Conservation (phyloP, 495 filamentous ascomycete genomes). For the Emericellopsis terricola region DNA sequence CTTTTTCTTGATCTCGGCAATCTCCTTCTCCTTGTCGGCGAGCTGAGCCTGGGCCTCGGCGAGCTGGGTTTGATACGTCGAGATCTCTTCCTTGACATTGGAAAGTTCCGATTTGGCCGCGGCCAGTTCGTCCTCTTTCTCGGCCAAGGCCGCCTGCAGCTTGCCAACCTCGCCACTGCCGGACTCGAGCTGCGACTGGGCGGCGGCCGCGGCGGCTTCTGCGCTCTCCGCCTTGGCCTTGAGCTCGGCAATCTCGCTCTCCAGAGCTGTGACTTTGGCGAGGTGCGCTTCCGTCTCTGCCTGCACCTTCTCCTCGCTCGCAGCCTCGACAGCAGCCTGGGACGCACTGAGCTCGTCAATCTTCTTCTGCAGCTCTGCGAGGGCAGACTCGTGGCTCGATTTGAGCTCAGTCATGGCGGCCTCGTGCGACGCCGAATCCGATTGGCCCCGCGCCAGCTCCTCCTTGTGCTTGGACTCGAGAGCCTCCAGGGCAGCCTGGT, state of each 20-base stretch:
- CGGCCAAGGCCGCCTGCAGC: slow-evolving; percentile 16
- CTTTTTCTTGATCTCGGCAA: slow-evolving; percentile 24
- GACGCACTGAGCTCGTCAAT: slow-evolving; percentile 21
- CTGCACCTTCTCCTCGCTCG: slow-evolving; percentile 13
- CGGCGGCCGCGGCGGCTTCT: slow-evolving; percentile 15
- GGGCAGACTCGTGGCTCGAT: slow-evolving; percentile 15
- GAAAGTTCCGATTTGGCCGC: slow-evolving; percentile 20
- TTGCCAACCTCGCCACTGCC: slow-evolving; percentile 14
- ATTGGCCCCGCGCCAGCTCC: slow-evolving; percentile 18
- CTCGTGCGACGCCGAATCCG: slow-evolving; percentile 13
- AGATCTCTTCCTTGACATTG: slow-evolving; percentile 9
- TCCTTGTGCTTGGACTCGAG: slow-evolving; percentile 22
- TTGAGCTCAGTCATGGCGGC: slow-evolving; percentile 22
- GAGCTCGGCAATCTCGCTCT: slow-evolving; percentile 23
- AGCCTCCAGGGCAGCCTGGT: slow-evolving; percentile 18
- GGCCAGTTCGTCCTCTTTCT: slow-evolving; percentile 17
- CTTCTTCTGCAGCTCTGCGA: slow-evolving; percentile 24
- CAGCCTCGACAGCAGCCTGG: slow-evolving; percentile 9
- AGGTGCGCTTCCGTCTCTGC: slow-evolving; percentile 12
- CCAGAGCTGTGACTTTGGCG: slow-evolving; percentile 18
- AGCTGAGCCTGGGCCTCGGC: slow-evolving; percentile 3
- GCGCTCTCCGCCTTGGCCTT: slow-evolving; percentile 16
- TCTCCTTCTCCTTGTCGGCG: slow-evolving; percentile 5
- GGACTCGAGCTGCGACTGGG: slow-evolving; percentile 19
- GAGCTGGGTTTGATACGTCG: not conserved